These are phyloP conservation scores for Stephania yunnanensis DNA, from an alignment of 164 flowering plant species.

Conservation along the genomic window DNA sequence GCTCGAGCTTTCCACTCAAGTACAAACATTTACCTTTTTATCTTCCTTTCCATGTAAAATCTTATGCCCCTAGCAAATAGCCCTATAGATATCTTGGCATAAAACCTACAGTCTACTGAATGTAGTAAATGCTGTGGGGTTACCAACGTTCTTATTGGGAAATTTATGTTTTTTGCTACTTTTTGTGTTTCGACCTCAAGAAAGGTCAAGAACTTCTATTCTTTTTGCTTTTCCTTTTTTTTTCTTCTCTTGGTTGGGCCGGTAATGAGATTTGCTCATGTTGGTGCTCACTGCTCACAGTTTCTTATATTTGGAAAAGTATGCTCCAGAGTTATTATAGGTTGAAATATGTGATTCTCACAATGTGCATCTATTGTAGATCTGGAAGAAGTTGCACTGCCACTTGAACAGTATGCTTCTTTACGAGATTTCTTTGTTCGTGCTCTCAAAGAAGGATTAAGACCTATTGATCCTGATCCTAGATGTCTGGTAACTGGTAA, in stretches of 20 bases:
- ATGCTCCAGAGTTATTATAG: not conserved
- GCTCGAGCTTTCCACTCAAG: constrained; percentile 98
- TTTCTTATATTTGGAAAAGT: not conserved
- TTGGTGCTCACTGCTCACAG: too few relatives aligned
- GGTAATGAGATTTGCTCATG: not conserved
- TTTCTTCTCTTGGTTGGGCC: not conserved
- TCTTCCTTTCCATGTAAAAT: not conserved
- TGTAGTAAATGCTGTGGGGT: not conserved
- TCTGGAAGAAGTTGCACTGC: constrained; percentile 75
- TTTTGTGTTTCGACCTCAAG: not conserved
- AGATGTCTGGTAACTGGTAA: constrained; percentile 95
- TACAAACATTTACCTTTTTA: constrained; percentile 25
- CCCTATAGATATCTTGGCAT: not conserved
- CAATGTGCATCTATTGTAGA: constrained; percentile 36
- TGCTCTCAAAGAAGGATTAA: constrained; percentile 69
- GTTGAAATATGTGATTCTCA: not conserved
- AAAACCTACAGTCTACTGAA: not conserved
- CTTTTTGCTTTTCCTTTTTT: not conserved
- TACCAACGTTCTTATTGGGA: not conserved
- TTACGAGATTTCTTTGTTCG: constrained; percentile 77
- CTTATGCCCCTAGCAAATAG: not conserved
- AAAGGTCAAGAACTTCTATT: not conserved
- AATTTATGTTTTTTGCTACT: not conserved
- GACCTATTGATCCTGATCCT: constrained; percentile 76
- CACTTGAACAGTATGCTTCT: constrained; percentile 72